A percentile compares a stretch with the other conserved stretches of the same genome.
Conservation (phyloP, 1,139 yeast species). For the Blastobotrys buckinghamii region DNA sequence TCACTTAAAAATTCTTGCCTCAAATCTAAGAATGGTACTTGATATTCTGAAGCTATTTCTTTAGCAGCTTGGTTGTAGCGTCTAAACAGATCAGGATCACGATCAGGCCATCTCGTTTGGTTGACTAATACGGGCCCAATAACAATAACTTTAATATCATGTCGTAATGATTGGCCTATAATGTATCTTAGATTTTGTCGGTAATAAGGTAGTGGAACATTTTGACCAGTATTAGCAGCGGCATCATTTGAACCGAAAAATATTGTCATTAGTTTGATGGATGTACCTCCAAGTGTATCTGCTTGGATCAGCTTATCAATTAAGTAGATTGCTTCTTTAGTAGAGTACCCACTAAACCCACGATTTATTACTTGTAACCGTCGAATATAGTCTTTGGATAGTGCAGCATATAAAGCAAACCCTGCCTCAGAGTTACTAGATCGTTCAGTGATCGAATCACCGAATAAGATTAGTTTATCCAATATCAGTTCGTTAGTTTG, state of each 20-base stretch:
- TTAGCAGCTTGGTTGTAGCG: no score
- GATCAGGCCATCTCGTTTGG: no score
- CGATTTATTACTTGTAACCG: conserved; percentile 49
- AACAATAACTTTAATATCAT: no score
- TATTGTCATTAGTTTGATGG: conserved; percentile 16
- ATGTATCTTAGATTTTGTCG: no score
- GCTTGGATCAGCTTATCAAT: conserved; percentile 18
- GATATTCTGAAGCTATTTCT: no score
- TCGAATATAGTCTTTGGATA: conserved; percentile 42
- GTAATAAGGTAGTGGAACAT: no score
- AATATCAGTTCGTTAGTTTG: background rate
- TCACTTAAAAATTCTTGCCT: conserved; percentile 39
- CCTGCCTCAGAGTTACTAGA: conserved; percentile 34
- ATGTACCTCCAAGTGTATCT: conserved; percentile 4
- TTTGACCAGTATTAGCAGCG: no score
- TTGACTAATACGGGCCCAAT: no score
- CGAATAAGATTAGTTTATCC: conserved; percentile 47
- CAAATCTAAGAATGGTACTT: no score
- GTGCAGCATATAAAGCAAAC: conserved; percentile 43
- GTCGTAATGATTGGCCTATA: no score
- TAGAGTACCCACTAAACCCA: conserved; percentile 57
- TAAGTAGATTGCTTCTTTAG: conserved; percentile 34
- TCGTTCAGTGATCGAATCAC: conserved; percentile 56
- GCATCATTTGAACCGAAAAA: conserved; percentile 18
- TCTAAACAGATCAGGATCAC: no score